These are phyloP conservation scores for Styphnolobium japonicum DNA, from an alignment of 306 rosid genomes.

Conservation along the genomic window DNA sequence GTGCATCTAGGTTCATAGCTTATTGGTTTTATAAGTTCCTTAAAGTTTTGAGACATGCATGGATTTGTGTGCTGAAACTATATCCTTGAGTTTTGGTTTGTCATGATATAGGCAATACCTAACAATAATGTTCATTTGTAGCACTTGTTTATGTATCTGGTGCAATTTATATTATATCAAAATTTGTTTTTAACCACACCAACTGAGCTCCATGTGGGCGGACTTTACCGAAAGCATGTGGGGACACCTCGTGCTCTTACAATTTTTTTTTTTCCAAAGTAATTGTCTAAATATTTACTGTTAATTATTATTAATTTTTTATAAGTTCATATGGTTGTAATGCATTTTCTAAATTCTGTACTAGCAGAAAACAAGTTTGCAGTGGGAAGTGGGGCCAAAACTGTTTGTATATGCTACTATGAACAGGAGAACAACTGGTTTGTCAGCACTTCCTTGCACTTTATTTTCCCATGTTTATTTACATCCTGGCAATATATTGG, in stretches of 20 bases:
- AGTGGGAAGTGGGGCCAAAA: conserved; percentile 97
- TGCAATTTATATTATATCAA: conserved; percentile 5
- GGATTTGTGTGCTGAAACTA: not conserved
- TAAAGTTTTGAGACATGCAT: not conserved
- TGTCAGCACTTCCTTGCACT: conserved; percentile 5
- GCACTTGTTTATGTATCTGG: not conserved
- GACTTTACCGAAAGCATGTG: too few species aligned
- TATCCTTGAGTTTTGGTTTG: not conserved
- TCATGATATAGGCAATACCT: not conserved
- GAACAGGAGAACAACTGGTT: conserved; percentile 98
- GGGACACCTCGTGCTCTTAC: not conserved
- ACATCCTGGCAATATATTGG: conserved; percentile 6
- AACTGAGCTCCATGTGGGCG: too few species aligned
- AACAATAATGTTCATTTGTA: not conserved
- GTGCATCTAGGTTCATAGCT: not conserved
- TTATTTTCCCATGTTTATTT: not conserved
- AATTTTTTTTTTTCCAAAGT: not conserved
- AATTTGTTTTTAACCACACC: too few species aligned
- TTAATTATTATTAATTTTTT: not conserved
- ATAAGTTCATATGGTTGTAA: conserved; percentile 7
- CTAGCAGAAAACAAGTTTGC: conserved; percentile 90
- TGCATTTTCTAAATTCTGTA: conserved; percentile 28
- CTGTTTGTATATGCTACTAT: conserved; percentile 92
- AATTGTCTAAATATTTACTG: conserved; percentile 8
- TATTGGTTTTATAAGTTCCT: not conserved